A percentile compares a stretch with the other conserved stretches of the same genome.
phyloP scores from a whole-genome alignment of 164 flowering plant genomes.

The Malania oleifera region DNA sequence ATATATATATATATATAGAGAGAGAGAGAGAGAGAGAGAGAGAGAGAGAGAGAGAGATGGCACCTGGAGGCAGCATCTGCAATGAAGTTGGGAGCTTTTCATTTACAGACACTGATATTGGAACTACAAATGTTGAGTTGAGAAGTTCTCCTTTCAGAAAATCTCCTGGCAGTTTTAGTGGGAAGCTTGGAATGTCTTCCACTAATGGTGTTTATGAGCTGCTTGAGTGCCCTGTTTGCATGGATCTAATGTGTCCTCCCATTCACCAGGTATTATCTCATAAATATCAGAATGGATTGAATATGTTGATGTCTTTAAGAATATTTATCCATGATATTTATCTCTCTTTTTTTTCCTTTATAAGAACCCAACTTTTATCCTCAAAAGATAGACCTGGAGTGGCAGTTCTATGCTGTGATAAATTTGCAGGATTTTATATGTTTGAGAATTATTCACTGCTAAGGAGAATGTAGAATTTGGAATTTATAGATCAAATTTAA shows the following conservation, averaged over 20 bases:
- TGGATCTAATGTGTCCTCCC: slow-evolving; percentile 44
- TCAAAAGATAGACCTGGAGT: too few relatives aligned
- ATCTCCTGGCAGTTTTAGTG: slow-evolving; percentile 12
- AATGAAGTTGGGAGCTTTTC: slow-evolving; percentile 20
- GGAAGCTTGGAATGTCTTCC: slow-evolving; percentile 16
- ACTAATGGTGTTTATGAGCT: slow-evolving; percentile 33
- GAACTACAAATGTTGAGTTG: slow-evolving; percentile 18
- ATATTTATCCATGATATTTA: background rate
- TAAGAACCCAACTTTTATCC: too few relatives aligned
- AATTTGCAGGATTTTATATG: too few relatives aligned
- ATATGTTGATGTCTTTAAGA: background rate
- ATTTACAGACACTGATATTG: slow-evolving; percentile 17
- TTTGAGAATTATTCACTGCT: too few relatives aligned
- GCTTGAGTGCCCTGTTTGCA: slow-evolving; percentile 48
- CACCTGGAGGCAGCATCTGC: slow-evolving; percentile 25
- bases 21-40: background rate
- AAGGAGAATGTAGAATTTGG: too few relatives aligned
- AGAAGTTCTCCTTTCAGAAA: slow-evolving; percentile 27
- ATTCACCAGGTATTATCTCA: slow-evolving; percentile 40
- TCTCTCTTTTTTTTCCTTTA: background rate
- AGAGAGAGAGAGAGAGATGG: slow-evolving; percentile 10
- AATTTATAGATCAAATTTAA: too few relatives aligned
- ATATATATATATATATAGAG: too few relatives aligned
- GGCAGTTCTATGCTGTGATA: too few relatives aligned
- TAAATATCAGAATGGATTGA: background rate